Evolutionary conservation across 2,329 filamentous ascomycete species (phyloP), one percentile per base, ranked within the genome.

Genomic region (Claviceps sp.): DNA sequence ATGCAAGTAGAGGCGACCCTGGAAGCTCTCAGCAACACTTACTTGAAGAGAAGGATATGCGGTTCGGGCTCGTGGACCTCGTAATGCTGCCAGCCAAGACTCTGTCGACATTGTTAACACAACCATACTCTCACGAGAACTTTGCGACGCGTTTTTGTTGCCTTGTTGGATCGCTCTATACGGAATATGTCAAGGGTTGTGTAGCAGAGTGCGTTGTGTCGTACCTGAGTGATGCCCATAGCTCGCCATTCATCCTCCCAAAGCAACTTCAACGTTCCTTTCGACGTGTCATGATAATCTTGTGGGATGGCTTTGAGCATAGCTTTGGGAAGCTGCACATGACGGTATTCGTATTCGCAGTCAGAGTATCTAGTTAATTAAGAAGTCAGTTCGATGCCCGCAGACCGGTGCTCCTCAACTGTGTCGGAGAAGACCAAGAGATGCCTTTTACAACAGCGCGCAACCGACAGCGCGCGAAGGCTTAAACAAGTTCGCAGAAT

Each of bases 191-290:
- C 9, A 26, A 18, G 8, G 2, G n/a, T 8, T 20, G 7, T n/a
- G 11, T 14, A 43, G 34, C 9, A 26, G n/a, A 8, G 43, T 22
- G 11, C 34, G 37, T 37, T 41, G 24, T n/a, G 48, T 47, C 76
- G 47, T 72, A 95, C 89, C 83, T 95, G 91, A 59, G 93, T 98
- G 66, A 98, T 98, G 49, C 93, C 93, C 64, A 98, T 78, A 38
- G 86, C 89, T 70, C 93, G 84, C 93, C 93, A 98, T 72, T 98
- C 93, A 59, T 97, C 91, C 69, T 98, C 93, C 90, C 91, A 96
- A 55, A 98, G 73, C 60, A 98, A 74, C 74, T 97, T 98, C 69
- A 98, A 72, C 5, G 91, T 97, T 56, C 93, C 93, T 70, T 95
- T 88, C 50, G 81, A 74, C 49, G 82, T 78, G 68, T 96, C 90